Conservation (phyloP, 1,139 yeast genomes). For the Suzukiozyma palmioleophila region DNA sequence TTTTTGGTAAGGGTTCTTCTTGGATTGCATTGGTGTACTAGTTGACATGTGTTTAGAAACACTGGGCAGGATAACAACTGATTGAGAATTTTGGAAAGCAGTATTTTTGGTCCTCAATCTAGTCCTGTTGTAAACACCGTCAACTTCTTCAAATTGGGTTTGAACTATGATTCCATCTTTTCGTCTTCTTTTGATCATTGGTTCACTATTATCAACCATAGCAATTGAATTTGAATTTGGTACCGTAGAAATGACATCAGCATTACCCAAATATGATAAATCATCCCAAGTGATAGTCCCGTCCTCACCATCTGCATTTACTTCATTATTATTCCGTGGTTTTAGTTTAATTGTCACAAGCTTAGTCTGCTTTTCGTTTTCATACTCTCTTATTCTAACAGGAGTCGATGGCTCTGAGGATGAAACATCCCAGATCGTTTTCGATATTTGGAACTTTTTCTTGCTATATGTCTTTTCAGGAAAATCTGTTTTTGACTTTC, state of each 20-base stretch:
- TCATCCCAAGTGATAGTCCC: not conserved
- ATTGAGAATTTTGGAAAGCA: too few species aligned
- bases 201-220: not conserved
- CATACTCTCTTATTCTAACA: too few species aligned
- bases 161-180: slow-evolving; percentile 1
- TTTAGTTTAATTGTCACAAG: too few species aligned
- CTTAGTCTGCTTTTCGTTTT: too few species aligned
- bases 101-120: too few species aligned
- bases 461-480: not conserved
- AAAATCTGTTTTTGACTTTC: not conserved
- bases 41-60: not conserved
- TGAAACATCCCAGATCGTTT: slow-evolving; percentile 1
- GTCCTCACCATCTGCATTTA: not conserved
- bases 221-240: too few species aligned
- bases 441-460: not conserved
- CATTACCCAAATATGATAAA: too few species aligned
- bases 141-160: not conserved
- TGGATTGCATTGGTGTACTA: not conserved
- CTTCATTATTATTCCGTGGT: not conserved
- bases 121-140: too few species aligned
- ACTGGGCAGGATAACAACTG: too few species aligned
- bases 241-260: too few species aligned
- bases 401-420: not conserved
- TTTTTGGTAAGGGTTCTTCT: not conserved
- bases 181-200: slow-evolving; percentile 1